Base-by-base conservation (phyloP, 164 flowering plant genomes). In the Chloranthus sessilifolius region DNA sequence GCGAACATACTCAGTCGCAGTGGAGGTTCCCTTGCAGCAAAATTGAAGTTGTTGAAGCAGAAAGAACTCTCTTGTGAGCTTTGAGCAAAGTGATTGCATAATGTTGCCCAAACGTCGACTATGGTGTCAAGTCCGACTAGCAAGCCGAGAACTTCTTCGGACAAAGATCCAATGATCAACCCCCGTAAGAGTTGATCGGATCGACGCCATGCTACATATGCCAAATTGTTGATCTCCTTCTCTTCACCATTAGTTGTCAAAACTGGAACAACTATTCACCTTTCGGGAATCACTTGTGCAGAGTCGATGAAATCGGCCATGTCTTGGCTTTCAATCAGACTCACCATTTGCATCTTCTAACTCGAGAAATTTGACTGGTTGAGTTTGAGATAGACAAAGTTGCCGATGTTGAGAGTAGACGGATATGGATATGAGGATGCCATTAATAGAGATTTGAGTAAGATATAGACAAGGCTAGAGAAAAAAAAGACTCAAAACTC, bases 291-390 rank as follows among this genome's bases (percentile, higher is more conserved):
- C 24, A 16, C 53, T 35, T n/a, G n/a, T n/a, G n/a, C n/a, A n/a
- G n/a, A n/a, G 15, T 46, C 21, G 7, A 28, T 16, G 20, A 46
- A 46, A 5, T 10, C 21, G 2, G 10, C 4, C 40, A 35, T 33
- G 9, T 49, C 41, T 21, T 49, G 30, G 27, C 41, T 33, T 35
- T 49, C 53, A 35, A 49, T 49, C 2, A 33, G 39, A 7, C 40
- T 41, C 15, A 30, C 10, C 23, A 31, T 17, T 33, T 48, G 52
- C 5, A 14, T 46, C 31, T 48, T 30, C 38, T 10, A 49, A 1
- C 19, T 5, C 2, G 34, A 17, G 34, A 33, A 49, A 8, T 49
- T 49, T 11, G 26, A 4, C 11, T 49, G 26, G 7, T 25, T 49
- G 7, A 49, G n/a, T 14, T 49, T 33, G 17, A 49, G 8, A 3